phyloP scores from a whole-genome alignment of 2,329 filamentous ascomycete species.

The Beauveria medogensis region DNA sequence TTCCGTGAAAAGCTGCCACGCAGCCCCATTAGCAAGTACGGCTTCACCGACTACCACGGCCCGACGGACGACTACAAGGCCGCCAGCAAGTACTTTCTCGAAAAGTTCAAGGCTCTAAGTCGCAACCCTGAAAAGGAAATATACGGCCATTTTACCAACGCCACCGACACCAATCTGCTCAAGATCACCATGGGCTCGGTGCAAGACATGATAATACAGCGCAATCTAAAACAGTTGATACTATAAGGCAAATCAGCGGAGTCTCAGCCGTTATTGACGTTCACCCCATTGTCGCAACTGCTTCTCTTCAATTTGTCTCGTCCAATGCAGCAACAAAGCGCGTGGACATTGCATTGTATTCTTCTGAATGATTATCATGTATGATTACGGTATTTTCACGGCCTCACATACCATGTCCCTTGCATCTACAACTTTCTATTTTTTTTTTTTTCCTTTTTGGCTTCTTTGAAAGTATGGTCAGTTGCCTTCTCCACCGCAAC shows the following conservation, averaged over 20 bases:
- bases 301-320: not conserved
- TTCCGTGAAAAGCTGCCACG: slow-evolving; percentile 68
- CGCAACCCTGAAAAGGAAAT: slow-evolving; percentile 57
- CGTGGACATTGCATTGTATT: not conserved
- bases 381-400: slow-evolving; percentile 11
- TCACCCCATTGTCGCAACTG: not conserved
- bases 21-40: slow-evolving; percentile 64
- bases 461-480: not conserved
- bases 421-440: not conserved
- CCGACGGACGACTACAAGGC: slow-evolving; percentile 64
- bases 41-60: slow-evolving; percentile 72
- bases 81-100: slow-evolving; percentile 72
- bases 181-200: slow-evolving; percentile 83
- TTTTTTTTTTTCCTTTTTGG: not conserved
- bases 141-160: slow-evolving; percentile 55
- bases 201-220: slow-evolving; percentile 82
- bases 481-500: not conserved
- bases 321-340: not conserved
- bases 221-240: slow-evolving; percentile 72
- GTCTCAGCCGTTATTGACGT: not conserved
- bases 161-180: slow-evolving; percentile 62
- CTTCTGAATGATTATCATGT: slow-evolving; percentile 6
- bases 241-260: slow-evolving; percentile 34
- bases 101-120: slow-evolving; percentile 72
- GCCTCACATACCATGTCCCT: slow-evolving; percentile 1